Evolutionary conservation across 2,329 filamentous ascomycete genomes (phyloP).

Genomic region (Colletotrichum viniferum): DNA sequence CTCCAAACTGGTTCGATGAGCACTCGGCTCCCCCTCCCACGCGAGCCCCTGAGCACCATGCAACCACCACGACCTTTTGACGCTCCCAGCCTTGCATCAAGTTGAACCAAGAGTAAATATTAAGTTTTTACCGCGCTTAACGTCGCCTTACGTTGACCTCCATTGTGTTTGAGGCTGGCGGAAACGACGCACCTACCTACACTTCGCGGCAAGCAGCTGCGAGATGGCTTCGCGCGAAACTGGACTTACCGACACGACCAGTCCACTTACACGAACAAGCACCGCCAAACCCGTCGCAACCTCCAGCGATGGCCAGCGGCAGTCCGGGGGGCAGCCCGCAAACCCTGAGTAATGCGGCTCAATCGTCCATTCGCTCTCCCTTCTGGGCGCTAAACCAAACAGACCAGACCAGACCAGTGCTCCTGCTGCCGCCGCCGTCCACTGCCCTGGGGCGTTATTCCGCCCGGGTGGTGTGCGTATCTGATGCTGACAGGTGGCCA

Average conservation of each 20-base stretch:
- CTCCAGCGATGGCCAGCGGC: background rate
- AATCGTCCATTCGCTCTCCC: background rate
- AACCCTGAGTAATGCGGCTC: constrained; percentile 1
- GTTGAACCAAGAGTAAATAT: background rate
- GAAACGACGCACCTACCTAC: background rate
- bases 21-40: background rate
- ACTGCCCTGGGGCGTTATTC: background rate
- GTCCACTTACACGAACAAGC: background rate
- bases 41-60: background rate
- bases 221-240: background rate
- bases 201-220: background rate
- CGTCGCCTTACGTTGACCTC: background rate
- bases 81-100: background rate
- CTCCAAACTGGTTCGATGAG: background rate
- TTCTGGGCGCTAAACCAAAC: background rate
- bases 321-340: background rate
- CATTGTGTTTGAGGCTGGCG: background rate
- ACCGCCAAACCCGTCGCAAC: background rate
- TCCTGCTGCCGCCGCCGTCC: background rate
- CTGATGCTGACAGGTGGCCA: background rate
- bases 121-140: background rate
- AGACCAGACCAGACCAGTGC: background rate
- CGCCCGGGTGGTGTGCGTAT: background rate
- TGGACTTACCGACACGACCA: background rate
- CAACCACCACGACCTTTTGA: background rate